Evolutionary conservation across 257 asterid genomes (phyloP).

Genomic region (Forsythia viridissima): DNA sequence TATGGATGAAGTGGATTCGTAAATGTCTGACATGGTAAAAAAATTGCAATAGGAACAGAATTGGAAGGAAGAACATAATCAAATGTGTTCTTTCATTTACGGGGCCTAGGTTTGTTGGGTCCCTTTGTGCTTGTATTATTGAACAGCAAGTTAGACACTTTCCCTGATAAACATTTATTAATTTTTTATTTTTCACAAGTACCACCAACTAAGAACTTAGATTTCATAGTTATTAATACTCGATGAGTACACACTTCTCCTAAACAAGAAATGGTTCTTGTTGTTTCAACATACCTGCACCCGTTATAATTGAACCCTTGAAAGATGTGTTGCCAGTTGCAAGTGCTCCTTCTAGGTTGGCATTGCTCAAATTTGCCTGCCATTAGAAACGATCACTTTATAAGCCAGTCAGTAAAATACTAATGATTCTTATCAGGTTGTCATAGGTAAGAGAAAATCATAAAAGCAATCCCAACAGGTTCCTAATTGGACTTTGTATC

Average conservation of each 20-base stretch:
- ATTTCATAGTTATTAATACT: background rate
- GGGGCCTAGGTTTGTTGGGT: background rate
- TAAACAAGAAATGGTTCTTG: background rate
- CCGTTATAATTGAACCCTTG: slow-evolving; percentile 74
- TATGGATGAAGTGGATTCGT: too few species aligned
- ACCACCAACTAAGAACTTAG: background rate
- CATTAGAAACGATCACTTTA: background rate
- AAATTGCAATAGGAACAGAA: too few species aligned
- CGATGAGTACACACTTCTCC: background rate
- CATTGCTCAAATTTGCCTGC: slow-evolving; percentile 85
- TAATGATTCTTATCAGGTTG: background rate
- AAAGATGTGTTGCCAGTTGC: slow-evolving; percentile 93
- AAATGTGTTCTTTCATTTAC: background rate
- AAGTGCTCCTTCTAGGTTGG: slow-evolving; percentile 94
- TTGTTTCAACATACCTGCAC: slow-evolving; percentile 63
- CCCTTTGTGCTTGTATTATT: background rate
- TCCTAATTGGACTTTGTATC: too few species aligned
- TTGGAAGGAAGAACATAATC: too few species aligned
- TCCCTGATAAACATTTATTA: too few species aligned
- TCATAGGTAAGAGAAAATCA: background rate
- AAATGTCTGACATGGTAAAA: too few species aligned
- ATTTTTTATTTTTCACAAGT: background rate
- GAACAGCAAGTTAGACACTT: background rate
- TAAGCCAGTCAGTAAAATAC: background rate
- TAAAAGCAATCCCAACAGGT: background rate